phyloP scores from a whole-genome alignment of 2,329 filamentous ascomycete genomes.

The Capronia americana region DNA sequence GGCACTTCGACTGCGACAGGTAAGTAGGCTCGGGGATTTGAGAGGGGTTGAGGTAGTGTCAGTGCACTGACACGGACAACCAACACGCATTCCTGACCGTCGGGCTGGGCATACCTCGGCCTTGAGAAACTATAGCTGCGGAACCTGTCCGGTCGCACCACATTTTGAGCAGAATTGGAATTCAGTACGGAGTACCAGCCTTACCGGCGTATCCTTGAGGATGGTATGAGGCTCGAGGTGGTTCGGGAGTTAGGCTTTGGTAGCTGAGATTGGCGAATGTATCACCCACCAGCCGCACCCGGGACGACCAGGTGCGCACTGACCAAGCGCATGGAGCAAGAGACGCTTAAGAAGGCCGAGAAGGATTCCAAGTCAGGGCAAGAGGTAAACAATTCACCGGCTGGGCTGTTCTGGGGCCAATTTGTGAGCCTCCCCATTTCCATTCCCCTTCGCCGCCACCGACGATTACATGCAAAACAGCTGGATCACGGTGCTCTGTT shows the following conservation, averaged over 20 bases:
- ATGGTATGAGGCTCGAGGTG: not conserved
- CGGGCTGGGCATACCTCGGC: constrained; percentile 1
- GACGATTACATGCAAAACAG: not conserved
- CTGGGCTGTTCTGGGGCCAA: not conserved
- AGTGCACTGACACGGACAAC: not conserved
- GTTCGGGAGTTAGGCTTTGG: not conserved
- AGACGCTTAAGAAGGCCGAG: not conserved
- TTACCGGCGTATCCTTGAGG: not conserved
- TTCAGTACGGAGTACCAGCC: not conserved
- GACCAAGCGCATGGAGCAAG: not conserved
- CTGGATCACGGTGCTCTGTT: not conserved
- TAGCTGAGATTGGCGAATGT: not conserved
- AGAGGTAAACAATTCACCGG: constrained; percentile 6
- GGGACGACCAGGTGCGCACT: not conserved
- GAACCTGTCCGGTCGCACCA: not conserved
- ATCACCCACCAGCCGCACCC: not conserved
- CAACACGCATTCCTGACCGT: not conserved
- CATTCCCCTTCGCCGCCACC: not conserved
- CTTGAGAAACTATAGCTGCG: not conserved
- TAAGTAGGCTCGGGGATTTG: not conserved
- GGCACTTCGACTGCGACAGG: not conserved
- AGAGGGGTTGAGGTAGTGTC: not conserved
- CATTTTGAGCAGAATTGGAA: not conserved
- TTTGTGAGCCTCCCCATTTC: not conserved
- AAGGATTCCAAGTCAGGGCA: not conserved